Base-by-base conservation (phyloP, 306 rosid species). In the Calophaca sinica region DNA sequence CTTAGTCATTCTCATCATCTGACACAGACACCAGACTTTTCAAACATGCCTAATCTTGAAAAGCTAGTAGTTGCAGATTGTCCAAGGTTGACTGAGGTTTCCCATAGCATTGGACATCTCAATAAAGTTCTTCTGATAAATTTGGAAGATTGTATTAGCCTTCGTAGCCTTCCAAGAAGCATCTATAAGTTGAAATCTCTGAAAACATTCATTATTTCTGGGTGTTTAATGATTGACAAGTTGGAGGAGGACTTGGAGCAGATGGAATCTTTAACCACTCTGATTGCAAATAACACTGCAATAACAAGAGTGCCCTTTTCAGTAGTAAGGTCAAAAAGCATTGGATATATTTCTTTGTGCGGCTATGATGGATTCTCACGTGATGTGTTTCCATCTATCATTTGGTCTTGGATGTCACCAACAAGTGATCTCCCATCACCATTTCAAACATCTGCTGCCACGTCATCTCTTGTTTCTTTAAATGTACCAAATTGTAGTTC, bases 41-140 rank as follows among this genome's bases (percentile, higher is more conserved):
- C 80, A 15, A 32, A 42, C 1, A 1, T 87, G 31, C 91, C 87
- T 0, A 84, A 80, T 62, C 84, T 87, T 29, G 69, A 76, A 62
- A 61, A 71, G 39, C 62, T 87, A 6, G 7, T 77, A 28, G 84
- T 82, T 12, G 46, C 7, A 20, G 74, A 79, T 31, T 84, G 88
- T 61, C 49, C 64, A 42, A 9, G 68, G 3, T 31, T 88, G 78
- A 33, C 6, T 1, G 0, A 35, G 33, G 26, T 72, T 59, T 60
- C 78, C 28, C 6, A 41, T 3, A 62, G 75, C 1, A 79, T 87
- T 60, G 88, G 83, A 38, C 0, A 20, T 52, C 81, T 79, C 7
- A 4, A 4, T 0, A 31, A 35, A 11, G 33, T 87, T n/a, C 46
- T 73, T 35, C 5, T 61, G 2, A n/a, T 81, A 14, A 50, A 86